Evolutionary conservation across 352 stramenopile species (phyloP), one percentile per base, ranked within the genome.

Genomic region (Phytopythium ostracodes): DNA sequence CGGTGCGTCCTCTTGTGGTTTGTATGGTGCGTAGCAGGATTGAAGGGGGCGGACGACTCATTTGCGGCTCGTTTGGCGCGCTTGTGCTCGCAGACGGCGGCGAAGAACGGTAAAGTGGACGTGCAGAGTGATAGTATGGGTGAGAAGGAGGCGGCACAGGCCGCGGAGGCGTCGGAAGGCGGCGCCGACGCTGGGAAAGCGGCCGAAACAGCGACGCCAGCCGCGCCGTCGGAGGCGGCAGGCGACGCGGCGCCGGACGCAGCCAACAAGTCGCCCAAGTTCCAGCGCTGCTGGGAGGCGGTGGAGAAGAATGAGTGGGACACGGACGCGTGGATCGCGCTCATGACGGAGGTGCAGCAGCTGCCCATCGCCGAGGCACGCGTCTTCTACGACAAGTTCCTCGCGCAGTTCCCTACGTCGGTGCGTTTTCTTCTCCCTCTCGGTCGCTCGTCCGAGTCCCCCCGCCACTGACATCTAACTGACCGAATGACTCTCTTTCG

Each of bases 341-440:
- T 96, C 52, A 80, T 96, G 73, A 83, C 82, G 44, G 87, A 96
- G 65, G 81, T 80, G 59, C 84, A 94, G 66, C 68, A 76, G 56
- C 71, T 91, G 62, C 73, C 82, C 0, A 66, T 89, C 2, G 70
- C 70, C 24, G 82, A 93, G 33, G 87, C 84, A 27, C 78, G 87
- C 35, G 66, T 70, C 56, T 88, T 88, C 61, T 96, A 96, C 62
- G 81, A 92, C n/a, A 63, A 72, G 17, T 96, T 96, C 57, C 55
- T 96, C 6, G 59, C 60, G 43, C 71, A 75, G 33, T 96, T 83
- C 61, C 81, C 87, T 5, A 92, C 87, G 12, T 89, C 84, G 24
- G 73, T 82, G 59, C 49, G 63, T 66, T 17, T 33, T 33, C 29
- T 33, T 7, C 53, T 27, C 17, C 12, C 22, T 33, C 12, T 22